Evolutionary conservation across 1,139 yeast species (phyloP).

Genomic region (Geotrichum bryndzae): DNA sequence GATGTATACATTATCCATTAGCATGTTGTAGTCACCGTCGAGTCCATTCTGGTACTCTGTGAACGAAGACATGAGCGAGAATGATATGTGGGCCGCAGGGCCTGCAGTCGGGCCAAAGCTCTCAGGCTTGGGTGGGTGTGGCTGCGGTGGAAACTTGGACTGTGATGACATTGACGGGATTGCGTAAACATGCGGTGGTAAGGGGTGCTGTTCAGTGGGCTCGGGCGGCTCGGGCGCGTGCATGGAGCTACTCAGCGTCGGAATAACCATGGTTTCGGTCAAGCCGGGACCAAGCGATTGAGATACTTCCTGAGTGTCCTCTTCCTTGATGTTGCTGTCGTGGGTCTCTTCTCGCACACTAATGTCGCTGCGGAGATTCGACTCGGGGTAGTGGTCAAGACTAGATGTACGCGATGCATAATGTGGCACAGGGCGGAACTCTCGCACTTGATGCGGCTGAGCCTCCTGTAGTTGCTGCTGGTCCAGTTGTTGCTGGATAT

Average conservation of each 20-base stretch:
- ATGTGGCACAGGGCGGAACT: neutral
- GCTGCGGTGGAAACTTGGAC: neutral
- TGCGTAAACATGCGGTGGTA: neutral
- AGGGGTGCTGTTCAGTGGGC: neutral
- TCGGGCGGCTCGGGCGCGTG: neutral
- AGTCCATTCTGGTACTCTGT: neutral
- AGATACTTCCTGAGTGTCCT: neutral
- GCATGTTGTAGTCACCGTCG: constrained; percentile 2
- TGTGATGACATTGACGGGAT: neutral
- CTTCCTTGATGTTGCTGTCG: neutral
- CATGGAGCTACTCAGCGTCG: neutral
- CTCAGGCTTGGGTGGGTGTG: neutral
- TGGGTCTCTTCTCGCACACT: neutral
- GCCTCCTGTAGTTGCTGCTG: neutral
- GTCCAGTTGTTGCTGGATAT: neutral
- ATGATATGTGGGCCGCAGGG: neutral
- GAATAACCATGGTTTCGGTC: neutral
- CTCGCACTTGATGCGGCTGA: neutral
- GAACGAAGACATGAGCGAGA: neutral
- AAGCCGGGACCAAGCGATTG: neutral
- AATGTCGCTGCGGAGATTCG: neutral
- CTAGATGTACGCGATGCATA: neutral
- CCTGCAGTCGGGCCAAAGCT: neutral
- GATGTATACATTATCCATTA: constrained; percentile 4
- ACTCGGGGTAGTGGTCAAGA: neutral